Percentiles rank a stretch among this genome's conserved stretches.
phyloP scores from a whole-genome alignment of 345 rosid genomes.

The Rhodamnia argentea region DNA sequence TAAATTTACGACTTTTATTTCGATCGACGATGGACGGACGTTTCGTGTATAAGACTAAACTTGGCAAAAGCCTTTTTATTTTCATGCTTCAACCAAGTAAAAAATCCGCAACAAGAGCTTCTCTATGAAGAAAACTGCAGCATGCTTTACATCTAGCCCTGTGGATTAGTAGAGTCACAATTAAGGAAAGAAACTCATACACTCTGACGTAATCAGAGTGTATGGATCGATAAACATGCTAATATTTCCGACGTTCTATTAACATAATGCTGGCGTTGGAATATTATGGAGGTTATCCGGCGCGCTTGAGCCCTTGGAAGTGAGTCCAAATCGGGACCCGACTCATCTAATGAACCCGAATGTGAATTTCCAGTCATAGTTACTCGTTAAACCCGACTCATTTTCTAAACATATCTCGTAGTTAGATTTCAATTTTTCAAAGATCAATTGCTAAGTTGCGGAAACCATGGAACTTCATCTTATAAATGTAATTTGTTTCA shows the following conservation, averaged over 20 bases:
- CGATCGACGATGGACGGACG: not conserved
- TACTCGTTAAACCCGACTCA: too few relatives aligned
- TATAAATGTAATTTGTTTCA: too few relatives aligned
- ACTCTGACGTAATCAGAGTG: not conserved
- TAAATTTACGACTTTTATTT: not conserved
- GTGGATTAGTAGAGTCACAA: not conserved
- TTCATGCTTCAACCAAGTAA: not conserved
- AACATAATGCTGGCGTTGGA: too few relatives aligned
- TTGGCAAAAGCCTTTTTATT: not conserved
- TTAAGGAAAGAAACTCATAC: not conserved
- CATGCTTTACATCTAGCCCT: not conserved
- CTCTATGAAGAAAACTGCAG: not conserved
- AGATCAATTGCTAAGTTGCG: too few relatives aligned
- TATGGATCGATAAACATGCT: not conserved
- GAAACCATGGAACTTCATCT: too few relatives aligned
- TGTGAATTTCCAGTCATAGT: too few relatives aligned
- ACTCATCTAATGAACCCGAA: too few relatives aligned
- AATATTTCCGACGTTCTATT: not conserved
- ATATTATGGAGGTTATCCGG: too few relatives aligned
- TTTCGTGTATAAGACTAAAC: not conserved
- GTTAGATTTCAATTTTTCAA: too few relatives aligned
- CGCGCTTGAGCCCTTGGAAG: too few relatives aligned
- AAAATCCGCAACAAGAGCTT: not conserved
- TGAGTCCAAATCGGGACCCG: too few relatives aligned
- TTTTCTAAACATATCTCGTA: too few relatives aligned